Base-by-base conservation (phyloP, 2,329 filamentous ascomycete species). In the Pseudogymnoascus sp. region DNA sequence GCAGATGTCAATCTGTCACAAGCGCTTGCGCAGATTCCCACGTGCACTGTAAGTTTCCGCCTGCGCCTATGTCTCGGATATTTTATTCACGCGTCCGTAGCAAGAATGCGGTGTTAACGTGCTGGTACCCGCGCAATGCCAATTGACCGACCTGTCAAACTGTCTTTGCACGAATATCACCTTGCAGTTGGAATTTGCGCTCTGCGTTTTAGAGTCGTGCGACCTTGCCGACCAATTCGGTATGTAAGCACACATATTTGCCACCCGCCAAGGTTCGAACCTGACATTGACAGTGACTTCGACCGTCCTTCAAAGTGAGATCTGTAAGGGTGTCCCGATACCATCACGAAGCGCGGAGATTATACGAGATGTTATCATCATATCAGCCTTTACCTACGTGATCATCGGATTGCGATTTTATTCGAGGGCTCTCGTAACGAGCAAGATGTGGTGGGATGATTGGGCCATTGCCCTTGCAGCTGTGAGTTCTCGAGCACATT, bases 81-180 rank as follows among this genome's bases (percentile, higher is more conserved):
- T 31, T 4, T 25, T 25, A 17, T 27, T 9, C 21, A 31, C 13
- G n/a, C 25, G 17, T n/a, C n/a, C n/a, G 27, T 15, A 61, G 59
- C 39, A 48, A 33, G 33, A 61, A 33, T 61, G 59, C 35, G 59
- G 38, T 5, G n/a, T 51, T 17, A 61, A 61, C 35, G 31, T 61
- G 59, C 38, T 61, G 5, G 10, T 48, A 9, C 59, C 59, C 17
- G 39, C 38, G 5, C 13, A 27, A 8, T 61, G 59, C 9, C n/a
- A n/a, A 12, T 55, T 55, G n/a, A 33, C 27, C 2, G 38, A 61
- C 38, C 25, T 61, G 21, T 6, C 35, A n/a, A 60, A 65, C 29
- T 68, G 66, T 61, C 60, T 68, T n/a, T 68, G 66, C 51, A 66
- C 48, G n/a, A 68, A 63, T 59, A 58, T 39, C 15, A 62, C 64